Percentiles rank a stretch among this genome's conserved stretches.
Conservation (phyloP, 371 early-diverging fungal genomes). For the Apophysomyces trapeziformis region DNA sequence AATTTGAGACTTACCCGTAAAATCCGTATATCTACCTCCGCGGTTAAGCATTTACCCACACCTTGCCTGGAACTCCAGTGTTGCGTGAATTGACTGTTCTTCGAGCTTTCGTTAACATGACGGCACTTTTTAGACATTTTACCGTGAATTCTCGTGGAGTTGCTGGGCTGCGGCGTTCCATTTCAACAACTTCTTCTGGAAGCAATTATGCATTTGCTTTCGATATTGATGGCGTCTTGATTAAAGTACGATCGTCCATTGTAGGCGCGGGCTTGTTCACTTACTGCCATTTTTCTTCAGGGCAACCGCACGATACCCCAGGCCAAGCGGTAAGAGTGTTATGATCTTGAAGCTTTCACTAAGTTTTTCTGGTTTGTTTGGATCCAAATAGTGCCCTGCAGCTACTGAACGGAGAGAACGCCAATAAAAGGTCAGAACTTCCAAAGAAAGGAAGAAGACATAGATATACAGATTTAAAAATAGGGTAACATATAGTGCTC, state of each 20-base stretch:
- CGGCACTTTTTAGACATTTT: neutral
- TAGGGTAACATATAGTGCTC: neutral
- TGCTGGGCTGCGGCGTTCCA: neutral
- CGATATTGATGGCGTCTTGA: constrained; percentile 83
- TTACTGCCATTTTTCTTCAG: constrained; percentile 17
- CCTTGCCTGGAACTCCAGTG: too few species aligned
- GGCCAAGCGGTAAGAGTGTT: constrained; percentile 29
- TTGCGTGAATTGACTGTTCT: too few species aligned
- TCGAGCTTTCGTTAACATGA: neutral
- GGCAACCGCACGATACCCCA: constrained; percentile 45
- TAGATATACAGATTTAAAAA: neutral
- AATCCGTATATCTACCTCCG: too few species aligned
- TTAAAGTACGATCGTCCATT: constrained; percentile 53
- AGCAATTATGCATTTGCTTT: constrained; percentile 69
- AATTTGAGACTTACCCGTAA: too few species aligned
- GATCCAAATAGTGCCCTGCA: constrained; percentile 51
- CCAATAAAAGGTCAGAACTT: constrained; percentile 38
- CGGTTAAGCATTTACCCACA: too few species aligned
- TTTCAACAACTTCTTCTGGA: constrained; percentile 20
- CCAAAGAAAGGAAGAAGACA: neutral
- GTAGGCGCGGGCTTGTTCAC: neutral
- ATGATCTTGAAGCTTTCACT: neutral
- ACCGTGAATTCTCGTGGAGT: neutral
- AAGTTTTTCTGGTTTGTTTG: neutral
- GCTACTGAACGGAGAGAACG: constrained; percentile 65